phyloP scores from a whole-genome alignment of 2,329 filamentous ascomycete genomes.

The Macroventuria anomochaeta region DNA sequence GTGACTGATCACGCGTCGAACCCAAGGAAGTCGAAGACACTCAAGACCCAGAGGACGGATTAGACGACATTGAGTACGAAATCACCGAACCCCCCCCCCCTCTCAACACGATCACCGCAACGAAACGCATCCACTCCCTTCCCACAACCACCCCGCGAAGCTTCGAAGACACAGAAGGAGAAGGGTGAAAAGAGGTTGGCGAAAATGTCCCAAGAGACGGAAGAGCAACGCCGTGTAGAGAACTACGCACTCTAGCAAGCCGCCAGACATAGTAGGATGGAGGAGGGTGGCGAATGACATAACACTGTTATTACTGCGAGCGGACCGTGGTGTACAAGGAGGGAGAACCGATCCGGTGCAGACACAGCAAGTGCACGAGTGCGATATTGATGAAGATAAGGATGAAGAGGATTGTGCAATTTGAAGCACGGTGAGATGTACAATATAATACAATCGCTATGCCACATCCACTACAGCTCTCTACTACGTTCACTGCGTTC shows the following conservation, averaged over 20 bases:
- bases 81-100: too few relatives aligned
- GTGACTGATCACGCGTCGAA: too few relatives aligned
- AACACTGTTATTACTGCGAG: too few relatives aligned
- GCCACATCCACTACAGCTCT: neutral
- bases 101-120: too few relatives aligned
- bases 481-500: too few relatives aligned
- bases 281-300: too few relatives aligned
- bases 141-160: too few relatives aligned
- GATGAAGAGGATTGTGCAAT: conserved; percentile 28
- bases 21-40: neutral
- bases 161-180: too few relatives aligned
- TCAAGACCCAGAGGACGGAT: neutral
- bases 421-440: conserved; percentile 22
- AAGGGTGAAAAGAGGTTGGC: too few relatives aligned
- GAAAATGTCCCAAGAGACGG: neutral
- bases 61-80: too few relatives aligned
- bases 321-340: too few relatives aligned
- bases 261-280: neutral
- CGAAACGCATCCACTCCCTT: too few relatives aligned
- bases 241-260: neutral
- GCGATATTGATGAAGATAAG: conserved; percentile 19
- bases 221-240: neutral
- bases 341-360: conserved; percentile 5
- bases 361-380: conserved; percentile 22
- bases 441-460: neutral